Evolutionary conservation across 768 basidiomycete species (phyloP).

Genomic region (Candolleomyces eurysporus): DNA sequence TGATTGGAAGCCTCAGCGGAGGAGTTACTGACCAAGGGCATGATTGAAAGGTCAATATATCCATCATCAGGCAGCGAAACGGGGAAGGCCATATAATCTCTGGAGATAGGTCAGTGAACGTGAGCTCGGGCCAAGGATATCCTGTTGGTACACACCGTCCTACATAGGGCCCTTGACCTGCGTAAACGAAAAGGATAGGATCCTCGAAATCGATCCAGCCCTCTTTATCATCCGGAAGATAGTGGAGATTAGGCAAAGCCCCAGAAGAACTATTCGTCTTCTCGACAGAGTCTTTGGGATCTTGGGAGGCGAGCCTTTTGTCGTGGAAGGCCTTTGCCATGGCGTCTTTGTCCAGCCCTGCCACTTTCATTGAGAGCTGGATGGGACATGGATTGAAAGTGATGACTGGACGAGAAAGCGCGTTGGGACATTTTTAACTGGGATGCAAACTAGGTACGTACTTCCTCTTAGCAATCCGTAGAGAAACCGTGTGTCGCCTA

Average conservation of each 20-base stretch:
- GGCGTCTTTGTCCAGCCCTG: slow-evolving; percentile 63
- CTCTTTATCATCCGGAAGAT: slow-evolving; percentile 42
- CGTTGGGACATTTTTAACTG: slow-evolving; percentile 1
- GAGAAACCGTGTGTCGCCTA: slow-evolving; percentile 80
- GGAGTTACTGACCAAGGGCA: slow-evolving; percentile 51
- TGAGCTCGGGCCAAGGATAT: background rate
- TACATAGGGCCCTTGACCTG: slow-evolving; percentile 79
- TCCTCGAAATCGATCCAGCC: slow-evolving; percentile 73
- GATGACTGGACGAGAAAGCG: slow-evolving; percentile 41
- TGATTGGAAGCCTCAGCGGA: background rate
- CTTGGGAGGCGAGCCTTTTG: slow-evolving; percentile 10
- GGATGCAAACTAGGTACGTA: slow-evolving; percentile 28
- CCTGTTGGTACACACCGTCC: slow-evolving; percentile 41
- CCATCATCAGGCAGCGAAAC: slow-evolving; percentile 80
- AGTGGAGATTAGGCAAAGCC: slow-evolving; percentile 44
- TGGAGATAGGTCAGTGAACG: slow-evolving; percentile 18
- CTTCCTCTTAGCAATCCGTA: slow-evolving; percentile 70
- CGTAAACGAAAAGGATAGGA: slow-evolving; percentile 68
- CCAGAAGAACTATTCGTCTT: slow-evolving; percentile 15
- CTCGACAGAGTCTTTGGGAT: slow-evolving; percentile 1
- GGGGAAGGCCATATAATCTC: slow-evolving; percentile 82
- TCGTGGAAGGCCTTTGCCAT: slow-evolving; percentile 56
- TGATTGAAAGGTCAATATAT: slow-evolving; percentile 66
- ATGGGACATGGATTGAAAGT: slow-evolving; percentile 64
- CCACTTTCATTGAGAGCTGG: slow-evolving; percentile 68